A percentile compares a stretch with the other conserved stretches of the same genome.
Evolutionary conservation across 2,329 filamentous ascomycete genomes (phyloP).

Genomic region (Penicillium freii): DNA sequence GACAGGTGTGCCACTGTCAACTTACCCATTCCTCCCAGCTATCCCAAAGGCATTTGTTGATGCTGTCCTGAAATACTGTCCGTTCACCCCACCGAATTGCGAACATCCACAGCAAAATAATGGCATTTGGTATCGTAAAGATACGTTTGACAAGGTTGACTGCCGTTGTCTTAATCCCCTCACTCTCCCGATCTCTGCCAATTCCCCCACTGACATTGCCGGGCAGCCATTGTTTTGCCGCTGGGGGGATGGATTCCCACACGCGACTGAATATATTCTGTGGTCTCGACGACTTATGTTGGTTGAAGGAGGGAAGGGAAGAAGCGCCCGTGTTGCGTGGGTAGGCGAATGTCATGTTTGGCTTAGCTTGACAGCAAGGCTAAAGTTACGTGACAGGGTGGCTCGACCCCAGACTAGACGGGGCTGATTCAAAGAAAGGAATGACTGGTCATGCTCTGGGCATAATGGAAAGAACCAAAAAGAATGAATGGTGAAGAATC

Average conservation of each 20-base stretch:
- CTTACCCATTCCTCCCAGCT: constrained; percentile 90
- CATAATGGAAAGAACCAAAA: neutral
- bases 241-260: constrained; percentile 21
- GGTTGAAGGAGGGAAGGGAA: constrained; percentile 28
- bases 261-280: constrained; percentile 13
- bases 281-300: constrained; percentile 12
- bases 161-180: constrained; percentile 18
- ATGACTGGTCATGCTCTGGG: constrained; percentile 20
- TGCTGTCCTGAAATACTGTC: constrained; percentile 68
- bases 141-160: constrained; percentile 17
- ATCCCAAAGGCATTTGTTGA: constrained; percentile 74
- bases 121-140: constrained; percentile 57
- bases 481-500: neutral
- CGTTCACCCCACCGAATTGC: constrained; percentile 83
- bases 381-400: constrained; percentile 4
- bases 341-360: constrained; percentile 39
- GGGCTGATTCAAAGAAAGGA: constrained; percentile 20
- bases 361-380: constrained; percentile 13
- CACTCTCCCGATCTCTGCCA: constrained; percentile 10
- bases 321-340: constrained; percentile 25
- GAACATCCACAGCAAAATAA: constrained; percentile 72
- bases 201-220: constrained; percentile 12
- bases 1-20: constrained; percentile 1
- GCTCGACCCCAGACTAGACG: constrained; percentile 16
- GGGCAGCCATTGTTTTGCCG: constrained; percentile 25